Conservation (phyloP, 2,329 filamentous ascomycete genomes). For the Paraphaeosphaeria sporulosa region DNA sequence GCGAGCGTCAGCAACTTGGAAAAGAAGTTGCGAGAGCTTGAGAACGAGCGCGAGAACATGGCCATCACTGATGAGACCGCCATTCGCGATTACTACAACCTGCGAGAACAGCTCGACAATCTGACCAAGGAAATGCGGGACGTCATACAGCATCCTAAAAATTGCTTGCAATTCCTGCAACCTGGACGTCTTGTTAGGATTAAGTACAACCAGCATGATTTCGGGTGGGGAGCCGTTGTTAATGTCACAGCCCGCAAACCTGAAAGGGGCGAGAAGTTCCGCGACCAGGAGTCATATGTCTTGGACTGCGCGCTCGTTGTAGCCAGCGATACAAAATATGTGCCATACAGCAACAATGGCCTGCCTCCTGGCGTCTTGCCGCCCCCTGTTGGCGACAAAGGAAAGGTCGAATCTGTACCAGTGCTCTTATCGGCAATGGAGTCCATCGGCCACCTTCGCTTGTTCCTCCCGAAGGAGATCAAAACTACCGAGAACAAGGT, state of each 20-base stretch:
- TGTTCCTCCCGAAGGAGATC: conserved; percentile 83
- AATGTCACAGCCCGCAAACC: conserved; percentile 72
- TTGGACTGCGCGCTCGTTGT: conserved; percentile 81
- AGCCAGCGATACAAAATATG: conserved; percentile 61
- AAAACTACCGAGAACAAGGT: conserved; percentile 73
- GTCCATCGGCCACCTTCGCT: conserved; percentile 80
- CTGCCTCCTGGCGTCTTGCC: conserved; percentile 69
- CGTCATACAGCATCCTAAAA: conserved; percentile 90
- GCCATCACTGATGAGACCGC: conserved; percentile 84
- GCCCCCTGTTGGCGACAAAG: conserved; percentile 67
- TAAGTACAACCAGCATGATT: conserved; percentile 80
- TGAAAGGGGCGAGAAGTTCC: conserved; percentile 69
- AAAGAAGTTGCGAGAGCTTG: conserved; percentile 79
- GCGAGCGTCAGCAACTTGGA: conserved; percentile 85
- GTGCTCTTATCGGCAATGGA: conserved; percentile 87
- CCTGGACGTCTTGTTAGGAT: conserved; percentile 87
- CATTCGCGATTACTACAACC: conserved; percentile 92
- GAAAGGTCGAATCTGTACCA: conserved; percentile 82
- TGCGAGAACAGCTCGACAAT: conserved; percentile 81
- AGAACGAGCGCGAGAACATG: conserved; percentile 75
- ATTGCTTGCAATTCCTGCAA: conserved; percentile 85
- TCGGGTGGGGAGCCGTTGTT: conserved; percentile 92
- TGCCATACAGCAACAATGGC: conserved; percentile 69
- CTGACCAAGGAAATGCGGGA: conserved; percentile 89
- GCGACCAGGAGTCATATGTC: conserved; percentile 80